Base-by-base conservation (phyloP, 257 asterid genomes). In the Plantago ovata region DNA sequence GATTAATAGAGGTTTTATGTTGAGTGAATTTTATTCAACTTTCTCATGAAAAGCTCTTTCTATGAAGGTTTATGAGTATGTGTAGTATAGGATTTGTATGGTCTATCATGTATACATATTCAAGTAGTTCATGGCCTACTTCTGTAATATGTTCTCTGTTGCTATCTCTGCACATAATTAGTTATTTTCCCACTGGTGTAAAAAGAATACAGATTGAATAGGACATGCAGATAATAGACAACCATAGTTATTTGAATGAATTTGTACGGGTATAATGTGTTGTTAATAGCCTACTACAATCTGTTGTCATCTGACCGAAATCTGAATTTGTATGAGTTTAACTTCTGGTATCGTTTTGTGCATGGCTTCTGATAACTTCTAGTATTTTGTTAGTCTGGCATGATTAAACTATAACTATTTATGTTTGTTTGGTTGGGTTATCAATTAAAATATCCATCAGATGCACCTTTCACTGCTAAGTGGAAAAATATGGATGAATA, bases 41-140 rank as follows among this genome's bases (percentile, higher is more conserved):
- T n/a, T n/a, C n/a, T n/a, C n/a, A n/a, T n/a, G n/a, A n/a, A n/a
- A n/a, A n/a, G n/a, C n/a, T n/a, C n/a, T n/a, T n/a, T n/a, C n/a
- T n/a, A n/a, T n/a, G n/a, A n/a, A n/a, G 33, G 51, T 69, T 41
- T 38, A 33, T 43, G 61, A 20, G 13, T 16, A n/a, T n/a, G n/a
- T n/a, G n/a, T n/a, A n/a, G n/a, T n/a, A n/a, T n/a, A n/a, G n/a
- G n/a, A n/a, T n/a, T n/a, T n/a, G n/a, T n/a, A n/a, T n/a, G n/a
- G n/a, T n/a, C n/a, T n/a, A n/a, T n/a, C n/a, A n/a, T n/a, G n/a
- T n/a, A n/a, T n/a, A n/a, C 44, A 13, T 38, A 41, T 15, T 54
- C 39, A 42, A 51, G 12, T 63, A 23, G n/a, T 36, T 63, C 7
- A 11, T 63, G 24, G 13, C 57, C 57, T 33, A 36, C 48, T 63